Evolutionary conservation across 805 yeast species (phyloP), one percentile per base, ranked within the genome.

Genomic region (Clavispora phyllophila): DNA sequence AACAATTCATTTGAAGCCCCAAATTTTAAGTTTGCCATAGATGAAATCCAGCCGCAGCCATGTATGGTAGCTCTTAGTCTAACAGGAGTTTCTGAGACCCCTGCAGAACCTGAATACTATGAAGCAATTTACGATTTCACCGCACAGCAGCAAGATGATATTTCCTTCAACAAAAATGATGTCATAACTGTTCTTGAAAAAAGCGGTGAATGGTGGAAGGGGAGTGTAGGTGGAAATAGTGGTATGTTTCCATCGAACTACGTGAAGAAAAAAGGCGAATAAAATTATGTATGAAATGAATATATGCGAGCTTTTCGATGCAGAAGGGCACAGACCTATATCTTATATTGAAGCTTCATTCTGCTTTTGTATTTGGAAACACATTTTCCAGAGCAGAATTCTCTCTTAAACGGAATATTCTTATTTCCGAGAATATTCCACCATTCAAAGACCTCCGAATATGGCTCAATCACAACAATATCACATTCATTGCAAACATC

Each of bases 401-500:
- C 72, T 31, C 76, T 61, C 51, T 74, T 72, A 22, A 81, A 65
- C 0, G 87, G 85, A 3, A 79, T 59, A 27, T 66, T 56, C 28
- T 60, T 65, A 43, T 79, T 73, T 29, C 66, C 72, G 39, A 74
- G 65, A 37, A 79, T 66, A 50, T 81, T 81, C 86, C 87, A 81
- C 85, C 85, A 81, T 54, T 81, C 86, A 46, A 73, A 55, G 1
- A 74, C 68, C 50, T 80, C 82, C 0, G 84, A 85, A 12, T 71
- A 67, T 2, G 82, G 76, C 42, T 79, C 81, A 6, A 79, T 72
- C 3, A 74, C 65, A n/a, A 71, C 62, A 4, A 58, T 44, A 7
- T 65, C 58, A 56, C 87, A 81, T 33, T 65, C 63, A 3, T 78
- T 73, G 54, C 87, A 81, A 0, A 68, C 62, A 45, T 79, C 82